These are phyloP conservation scores for Cutaneotrichosporon cavernicola DNA, from an alignment of 1,284 basidiomycete genomes.

Conservation along the genomic window DNA sequence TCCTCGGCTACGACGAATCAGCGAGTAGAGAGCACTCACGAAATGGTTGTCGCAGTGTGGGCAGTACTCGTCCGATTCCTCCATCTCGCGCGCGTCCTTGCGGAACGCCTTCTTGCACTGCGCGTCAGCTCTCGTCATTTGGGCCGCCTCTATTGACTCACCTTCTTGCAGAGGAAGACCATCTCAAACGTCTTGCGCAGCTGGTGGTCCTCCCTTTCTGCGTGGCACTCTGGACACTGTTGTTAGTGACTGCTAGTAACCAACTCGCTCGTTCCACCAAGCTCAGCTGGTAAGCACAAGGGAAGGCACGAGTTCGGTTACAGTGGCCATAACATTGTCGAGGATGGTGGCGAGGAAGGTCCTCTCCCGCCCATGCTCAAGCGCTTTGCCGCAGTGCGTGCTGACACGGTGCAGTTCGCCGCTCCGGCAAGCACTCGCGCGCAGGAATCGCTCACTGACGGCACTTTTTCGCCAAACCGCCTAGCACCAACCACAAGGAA, in stretches of 20 bases:
- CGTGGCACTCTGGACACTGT: constrained; percentile 88
- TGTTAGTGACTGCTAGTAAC: background rate
- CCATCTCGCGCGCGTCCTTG: constrained; percentile 86
- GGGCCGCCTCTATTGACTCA: constrained; percentile 8
- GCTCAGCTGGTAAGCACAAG: background rate
- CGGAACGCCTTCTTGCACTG: constrained; percentile 91
- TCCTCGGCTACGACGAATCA: no score
- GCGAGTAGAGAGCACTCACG: constrained; percentile 58
- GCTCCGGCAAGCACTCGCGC: no score
- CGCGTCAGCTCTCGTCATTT: constrained; percentile 3
- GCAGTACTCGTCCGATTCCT: constrained; percentile 96
- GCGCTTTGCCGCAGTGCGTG: no score
- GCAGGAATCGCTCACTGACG: background rate
- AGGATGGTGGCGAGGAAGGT: no score
- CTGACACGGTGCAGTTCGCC: no score
- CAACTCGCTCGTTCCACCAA: background rate
- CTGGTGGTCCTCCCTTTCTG: constrained; percentile 71
- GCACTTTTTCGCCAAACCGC: background rate
- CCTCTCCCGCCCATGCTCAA: no score
- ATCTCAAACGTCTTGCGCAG: constrained; percentile 82
- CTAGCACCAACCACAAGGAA: background rate
- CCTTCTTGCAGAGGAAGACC: constrained; percentile 91
- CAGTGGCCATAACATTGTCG: no score
- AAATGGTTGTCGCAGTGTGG: constrained; percentile 98
- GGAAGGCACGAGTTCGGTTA: background rate